Conservation (phyloP, 805 yeast species). For the Saccharomycopsis sp. region DNA sequence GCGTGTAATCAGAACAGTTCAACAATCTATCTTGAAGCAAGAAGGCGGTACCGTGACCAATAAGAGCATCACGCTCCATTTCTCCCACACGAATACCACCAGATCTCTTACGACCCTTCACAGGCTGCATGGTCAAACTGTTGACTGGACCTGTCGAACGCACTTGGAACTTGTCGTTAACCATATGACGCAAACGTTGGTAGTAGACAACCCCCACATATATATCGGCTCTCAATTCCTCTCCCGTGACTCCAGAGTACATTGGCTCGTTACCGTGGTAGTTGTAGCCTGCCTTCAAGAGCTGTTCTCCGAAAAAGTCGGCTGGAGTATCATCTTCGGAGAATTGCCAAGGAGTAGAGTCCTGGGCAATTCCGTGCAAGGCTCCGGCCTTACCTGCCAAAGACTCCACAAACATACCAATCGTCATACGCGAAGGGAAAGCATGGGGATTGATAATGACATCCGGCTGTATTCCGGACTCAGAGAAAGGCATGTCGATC, state of each 20-base stretch:
- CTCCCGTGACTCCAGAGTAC: slow-evolving; percentile 98
- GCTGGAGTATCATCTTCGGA: slow-evolving; percentile 93
- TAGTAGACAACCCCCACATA: slow-evolving; percentile 96
- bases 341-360: slow-evolving; percentile 94
- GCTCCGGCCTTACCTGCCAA: slow-evolving; percentile 99
- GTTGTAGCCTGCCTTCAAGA: slow-evolving; percentile 82
- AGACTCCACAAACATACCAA: slow-evolving; percentile 98
- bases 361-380: slow-evolving; percentile 94
- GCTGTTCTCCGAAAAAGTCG: slow-evolving; percentile 93
- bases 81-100: slow-evolving; percentile 99
- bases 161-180: slow-evolving; percentile 98
- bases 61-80: slow-evolving; percentile 98
- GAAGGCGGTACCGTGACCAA: slow-evolving; percentile 97
- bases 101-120: slow-evolving; percentile 95
- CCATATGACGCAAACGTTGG: slow-evolving; percentile 99
- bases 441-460: slow-evolving; percentile 98
- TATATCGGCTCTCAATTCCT: slow-evolving; percentile 91
- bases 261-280: slow-evolving; percentile 98
- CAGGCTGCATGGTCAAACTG: slow-evolving; percentile 97
- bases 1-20: slow-evolving; percentile 94
- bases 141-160: slow-evolving; percentile 98
- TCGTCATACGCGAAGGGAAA: slow-evolving; percentile 99
- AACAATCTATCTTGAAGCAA: slow-evolving; percentile 88
- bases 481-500: slow-evolving; percentile 94
- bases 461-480: slow-evolving; percentile 95